phyloP scores from a whole-genome alignment of 352 stramenopile genomes.

The Pythium brassicae region DNA sequence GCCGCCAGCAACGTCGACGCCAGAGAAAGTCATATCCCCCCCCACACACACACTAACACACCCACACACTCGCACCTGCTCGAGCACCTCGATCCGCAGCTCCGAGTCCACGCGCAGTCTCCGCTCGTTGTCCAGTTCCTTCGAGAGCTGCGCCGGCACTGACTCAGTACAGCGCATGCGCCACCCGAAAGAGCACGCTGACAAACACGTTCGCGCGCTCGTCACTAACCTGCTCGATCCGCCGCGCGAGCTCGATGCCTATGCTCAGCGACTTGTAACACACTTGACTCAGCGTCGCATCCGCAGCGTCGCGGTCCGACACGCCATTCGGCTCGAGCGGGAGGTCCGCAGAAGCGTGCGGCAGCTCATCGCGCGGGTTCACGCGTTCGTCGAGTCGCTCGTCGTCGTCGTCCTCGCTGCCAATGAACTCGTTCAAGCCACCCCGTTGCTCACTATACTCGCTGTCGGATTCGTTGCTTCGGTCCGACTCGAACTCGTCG shows the following conservation, averaged over 20 bases:
- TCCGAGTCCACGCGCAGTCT: conserved; percentile 25
- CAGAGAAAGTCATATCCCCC: background rate
- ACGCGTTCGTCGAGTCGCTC: background rate
- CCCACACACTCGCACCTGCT: conserved; percentile 10
- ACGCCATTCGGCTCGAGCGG: background rate
- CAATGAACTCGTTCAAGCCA: background rate
- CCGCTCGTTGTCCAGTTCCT: conserved; percentile 23
- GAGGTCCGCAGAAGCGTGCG: background rate
- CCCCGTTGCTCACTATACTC: background rate
- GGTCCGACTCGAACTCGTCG: conserved; percentile 4
- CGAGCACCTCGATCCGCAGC: conserved; percentile 32
- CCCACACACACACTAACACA: background rate
- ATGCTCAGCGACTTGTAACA: conserved; percentile 41
- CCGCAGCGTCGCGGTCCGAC: background rate
- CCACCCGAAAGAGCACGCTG: background rate
- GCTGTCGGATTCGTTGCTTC: background rate
- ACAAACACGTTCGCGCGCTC: background rate
- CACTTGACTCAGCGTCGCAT: conserved; percentile 23
- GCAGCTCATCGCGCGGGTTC: background rate
- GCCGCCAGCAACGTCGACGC: background rate
- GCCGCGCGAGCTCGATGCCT: conserved; percentile 21
- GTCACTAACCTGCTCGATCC: conserved; percentile 26
- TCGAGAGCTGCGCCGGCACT: conserved; percentile 18
- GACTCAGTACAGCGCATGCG: background rate
- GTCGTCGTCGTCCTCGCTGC: background rate